Base-by-base conservation (phyloP, 257 asterid species). In the Asclepias syriaca region DNA sequence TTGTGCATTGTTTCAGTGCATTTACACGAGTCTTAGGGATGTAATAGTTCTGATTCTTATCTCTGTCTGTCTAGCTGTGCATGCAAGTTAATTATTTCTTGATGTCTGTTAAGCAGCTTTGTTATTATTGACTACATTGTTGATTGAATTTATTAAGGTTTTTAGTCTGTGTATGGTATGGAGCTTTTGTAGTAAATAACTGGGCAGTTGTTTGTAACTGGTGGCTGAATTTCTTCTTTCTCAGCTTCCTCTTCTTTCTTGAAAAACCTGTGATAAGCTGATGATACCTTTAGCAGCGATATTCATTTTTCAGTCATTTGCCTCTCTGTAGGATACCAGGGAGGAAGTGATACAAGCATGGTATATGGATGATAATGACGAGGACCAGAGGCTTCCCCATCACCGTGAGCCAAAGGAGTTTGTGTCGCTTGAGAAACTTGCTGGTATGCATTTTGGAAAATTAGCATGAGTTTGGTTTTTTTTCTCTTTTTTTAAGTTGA, bases 361-460 rank as follows among this genome's bases (percentile, higher is more conserved):
- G 98, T 93, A 90, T 83, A 90, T 93, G 98, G 97, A 93, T 85
- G 92, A 87, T 77, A 87, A 91, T 72, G 68, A 83, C 75, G 94
- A 82, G 83, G 98, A 90, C 80, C 98, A 93, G 87, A 85, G 98
- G 61, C 96, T 87, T 75, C 98, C 97, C 49, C 98, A 93, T 84
- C 94, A 93, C 80, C 86, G 92, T 45, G 82, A 85, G 53, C 97
- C 98, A 13, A 83, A 84, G 78, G 90, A 90, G 79, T 90, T 81
- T 68, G 96, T 93, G 51, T 89, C 97, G 51, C 87, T 93, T 59
- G 92, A 90, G 58, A 93, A 90, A 80, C 96, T 93, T 63, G 94
- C 86, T 75, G 98, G 97, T 93, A 87, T 56, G 24, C 22, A 58
- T 55, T 59, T 57, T 73, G 65, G 12, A 45, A 63, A 56, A 24